A percentile compares a stretch with the other conserved stretches of the same genome.
Conservation (phyloP, 2,329 filamentous ascomycete species). For the Fusarium sp. region DNA sequence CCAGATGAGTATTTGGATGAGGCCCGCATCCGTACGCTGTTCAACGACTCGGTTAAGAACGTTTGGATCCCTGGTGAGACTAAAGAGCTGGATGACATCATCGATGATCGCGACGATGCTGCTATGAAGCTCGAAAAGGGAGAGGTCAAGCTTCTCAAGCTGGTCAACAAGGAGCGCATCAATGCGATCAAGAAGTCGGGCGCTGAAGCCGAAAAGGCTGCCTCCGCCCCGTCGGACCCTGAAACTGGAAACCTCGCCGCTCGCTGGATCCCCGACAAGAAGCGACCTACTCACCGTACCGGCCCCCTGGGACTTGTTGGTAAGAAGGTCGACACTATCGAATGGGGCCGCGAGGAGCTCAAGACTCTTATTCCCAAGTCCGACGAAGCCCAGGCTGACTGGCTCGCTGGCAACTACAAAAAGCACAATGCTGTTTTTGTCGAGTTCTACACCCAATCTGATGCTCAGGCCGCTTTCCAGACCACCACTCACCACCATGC, state of each 20-base stretch:
- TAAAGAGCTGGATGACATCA: slow-evolving; percentile 78
- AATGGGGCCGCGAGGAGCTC: slow-evolving; percentile 75
- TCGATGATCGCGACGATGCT: slow-evolving; percentile 78
- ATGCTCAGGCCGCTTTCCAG: slow-evolving; percentile 88
- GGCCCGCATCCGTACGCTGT: slow-evolving; percentile 77
- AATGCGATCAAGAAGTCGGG: slow-evolving; percentile 52
- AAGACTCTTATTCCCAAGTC: slow-evolving; percentile 71
- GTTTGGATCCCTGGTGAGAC: slow-evolving; percentile 86
- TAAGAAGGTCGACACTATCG: slow-evolving; percentile 81
- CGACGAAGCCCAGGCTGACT: slow-evolving; percentile 70
- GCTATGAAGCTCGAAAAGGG: slow-evolving; percentile 84
- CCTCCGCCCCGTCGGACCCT: slow-evolving; percentile 65
- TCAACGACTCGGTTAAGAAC: slow-evolving; percentile 80
- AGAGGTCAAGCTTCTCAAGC: slow-evolving; percentile 82
- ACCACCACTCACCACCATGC: slow-evolving; percentile 83
- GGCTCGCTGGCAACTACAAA: slow-evolving; percentile 71
- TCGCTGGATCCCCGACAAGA: slow-evolving; percentile 73
- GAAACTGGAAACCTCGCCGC: slow-evolving; percentile 74
- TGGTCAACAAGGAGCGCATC: slow-evolving; percentile 56
- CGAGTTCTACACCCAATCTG: slow-evolving; percentile 84
- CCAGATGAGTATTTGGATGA: slow-evolving; percentile 81
- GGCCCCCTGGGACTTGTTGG: slow-evolving; percentile 73
- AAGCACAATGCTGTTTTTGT: slow-evolving; percentile 85
- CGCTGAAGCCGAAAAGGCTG: slow-evolving; percentile 32
- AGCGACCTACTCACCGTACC: slow-evolving; percentile 76